Evolutionary conservation across 163 green algal species (phyloP), one percentile per base, ranked within the genome.

Genomic region (Chlamydomonas reinhardtii): DNA sequence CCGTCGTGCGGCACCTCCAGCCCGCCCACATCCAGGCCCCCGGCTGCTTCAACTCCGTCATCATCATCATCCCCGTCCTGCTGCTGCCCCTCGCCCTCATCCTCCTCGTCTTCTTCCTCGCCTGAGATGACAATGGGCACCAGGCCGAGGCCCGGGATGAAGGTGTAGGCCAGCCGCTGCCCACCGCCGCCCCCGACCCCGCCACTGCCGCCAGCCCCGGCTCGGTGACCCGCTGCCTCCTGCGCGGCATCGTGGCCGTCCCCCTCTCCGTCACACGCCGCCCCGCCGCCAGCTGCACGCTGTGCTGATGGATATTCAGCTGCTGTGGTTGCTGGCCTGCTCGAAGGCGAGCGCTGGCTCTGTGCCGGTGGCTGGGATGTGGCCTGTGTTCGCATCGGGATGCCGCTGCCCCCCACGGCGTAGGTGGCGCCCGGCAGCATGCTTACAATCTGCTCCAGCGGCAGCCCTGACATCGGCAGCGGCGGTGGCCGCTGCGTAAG

Each of bases 341-440:
- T 14, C 48, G 48, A 56, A 56, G 48, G 73, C 29, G 52, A 27
- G 43, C 73, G 43, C 24, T n/a, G 24, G 61, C 24, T 29, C 61
- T 66, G 61, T 22, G 20, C 31, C 32, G 32, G 32, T 2, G 31
- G 32, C 48, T 77, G 68, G 16, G 48, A 17, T 4, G 35, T n/a
- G n/a, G n/a, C 70, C 4, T 70, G 31, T 54, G 34, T 16, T 0
- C 79, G 79, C 32, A 85, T 73, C 6, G 68, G 80, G 11, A 86
- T 56, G 80, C 80, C 80, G 71, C 80, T 86, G 32, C 80, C 80
- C 16, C 70, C n/a, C 9, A 86, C 34, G 0, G 80, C 70, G 70
- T 86, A 86, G 5, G 80, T 86, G 56, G 12, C 54, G 24, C 80
- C 80, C 56, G 80, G 80, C 19, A 86, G 34, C 80, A 86, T 73